A percentile compares a stretch with the other conserved stretches of the same genome.
phyloP scores from a whole-genome alignment of 129 eudicot species.

The Ambrosia trifida region DNA sequence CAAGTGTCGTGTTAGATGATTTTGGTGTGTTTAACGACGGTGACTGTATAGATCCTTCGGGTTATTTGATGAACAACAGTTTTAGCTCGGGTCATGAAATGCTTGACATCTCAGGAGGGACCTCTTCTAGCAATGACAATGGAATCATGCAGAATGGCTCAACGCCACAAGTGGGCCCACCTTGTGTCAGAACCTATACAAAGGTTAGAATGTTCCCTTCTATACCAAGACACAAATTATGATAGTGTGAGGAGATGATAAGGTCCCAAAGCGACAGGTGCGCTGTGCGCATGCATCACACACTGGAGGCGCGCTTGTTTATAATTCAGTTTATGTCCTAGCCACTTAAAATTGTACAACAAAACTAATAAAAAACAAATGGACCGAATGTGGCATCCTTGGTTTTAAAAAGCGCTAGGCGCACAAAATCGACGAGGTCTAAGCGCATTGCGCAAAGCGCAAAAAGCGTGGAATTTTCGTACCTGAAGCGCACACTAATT shows the following conservation, averaged over 20 bases:
- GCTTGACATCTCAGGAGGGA: conserved; percentile 73
- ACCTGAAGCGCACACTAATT: too few species aligned
- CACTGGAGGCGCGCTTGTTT: too few species aligned
- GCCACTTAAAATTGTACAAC: too few species aligned
- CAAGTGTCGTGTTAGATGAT: conserved; percentile 52
- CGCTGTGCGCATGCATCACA: too few species aligned
- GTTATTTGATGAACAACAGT: conserved; percentile 47
- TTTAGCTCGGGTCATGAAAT: conserved; percentile 62
- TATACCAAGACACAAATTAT: neutral
- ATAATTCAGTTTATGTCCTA: too few species aligned
- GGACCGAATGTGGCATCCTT: neutral
- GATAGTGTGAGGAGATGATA: too few species aligned
- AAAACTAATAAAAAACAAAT: too few species aligned
- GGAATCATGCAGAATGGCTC: conserved; percentile 52
- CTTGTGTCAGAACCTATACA: conserved; percentile 72
- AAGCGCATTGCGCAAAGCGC: too few species aligned
- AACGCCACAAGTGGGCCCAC: conserved; percentile 48
- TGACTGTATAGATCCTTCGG: conserved; percentile 53
- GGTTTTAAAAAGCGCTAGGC: too few species aligned
- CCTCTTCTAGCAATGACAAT: conserved; percentile 71
- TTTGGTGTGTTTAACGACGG: conserved; percentile 49
- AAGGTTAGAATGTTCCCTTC: conserved; percentile 47
- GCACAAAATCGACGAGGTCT: too few species aligned
- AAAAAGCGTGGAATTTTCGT: too few species aligned
- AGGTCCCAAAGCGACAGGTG: too few species aligned